Evolutionary conservation across 2,329 filamentous ascomycete genomes (phyloP).

Genomic region (Chaetoscypha palmicola): DNA sequence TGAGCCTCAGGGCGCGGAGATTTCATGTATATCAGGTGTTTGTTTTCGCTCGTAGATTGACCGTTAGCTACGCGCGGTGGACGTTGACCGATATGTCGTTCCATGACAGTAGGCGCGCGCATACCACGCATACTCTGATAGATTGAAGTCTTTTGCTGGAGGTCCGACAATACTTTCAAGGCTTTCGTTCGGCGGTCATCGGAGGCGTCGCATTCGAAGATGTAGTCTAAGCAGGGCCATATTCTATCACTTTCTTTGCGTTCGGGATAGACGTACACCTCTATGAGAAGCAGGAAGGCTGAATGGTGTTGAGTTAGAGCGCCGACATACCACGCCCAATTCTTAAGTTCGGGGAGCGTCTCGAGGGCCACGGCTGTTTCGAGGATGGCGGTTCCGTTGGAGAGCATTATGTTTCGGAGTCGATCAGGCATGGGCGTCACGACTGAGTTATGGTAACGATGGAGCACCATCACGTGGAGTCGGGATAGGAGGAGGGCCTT

Average conservation of each 20-base stretch:
- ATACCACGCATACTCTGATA: constrained; percentile 54
- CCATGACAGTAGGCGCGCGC: constrained; percentile 39
- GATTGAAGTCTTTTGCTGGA: constrained; percentile 52
- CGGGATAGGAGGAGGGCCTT: constrained; percentile 58
- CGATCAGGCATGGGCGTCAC: constrained; percentile 48
- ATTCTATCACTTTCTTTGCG: constrained; percentile 54
- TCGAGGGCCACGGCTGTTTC: constrained; percentile 50
- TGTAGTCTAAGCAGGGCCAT: constrained; percentile 65
- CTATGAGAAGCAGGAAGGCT: constrained; percentile 60
- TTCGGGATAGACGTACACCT: constrained; percentile 46
- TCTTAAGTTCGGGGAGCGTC: constrained; percentile 41
- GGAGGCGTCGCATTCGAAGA: constrained; percentile 54
- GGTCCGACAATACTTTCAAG: constrained; percentile 52
- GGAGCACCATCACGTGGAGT: constrained; percentile 59
- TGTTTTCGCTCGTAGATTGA: constrained; percentile 2
- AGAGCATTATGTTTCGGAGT: constrained; percentile 56
- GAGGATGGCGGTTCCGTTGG: constrained; percentile 47
- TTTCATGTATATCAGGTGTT: constrained; percentile 5
- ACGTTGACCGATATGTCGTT: constrained; percentile 25
- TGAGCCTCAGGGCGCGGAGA: not conserved
- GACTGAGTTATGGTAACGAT: constrained; percentile 50
- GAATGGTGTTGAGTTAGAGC: constrained; percentile 68
- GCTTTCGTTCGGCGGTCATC: constrained; percentile 50
- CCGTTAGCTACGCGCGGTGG: constrained; percentile 14
- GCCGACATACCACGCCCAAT: constrained; percentile 65